Evolutionary conservation across 2,329 filamentous ascomycete genomes (phyloP).

Genomic region (Beauveria australis): DNA sequence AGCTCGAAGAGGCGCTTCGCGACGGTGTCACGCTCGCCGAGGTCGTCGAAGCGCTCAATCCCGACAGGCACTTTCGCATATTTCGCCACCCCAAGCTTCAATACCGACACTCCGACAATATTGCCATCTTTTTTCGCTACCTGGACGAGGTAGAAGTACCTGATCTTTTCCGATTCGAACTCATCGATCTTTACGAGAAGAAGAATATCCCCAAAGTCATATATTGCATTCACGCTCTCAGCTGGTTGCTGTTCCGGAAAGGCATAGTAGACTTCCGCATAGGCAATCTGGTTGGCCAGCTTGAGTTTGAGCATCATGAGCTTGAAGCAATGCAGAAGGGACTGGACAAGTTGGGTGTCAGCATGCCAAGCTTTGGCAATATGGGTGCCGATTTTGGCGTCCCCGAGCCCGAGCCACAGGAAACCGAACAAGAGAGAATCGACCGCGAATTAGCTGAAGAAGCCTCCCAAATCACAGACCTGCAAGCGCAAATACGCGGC

Average conservation of each 20-base stretch:
- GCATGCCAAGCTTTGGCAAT: conserved; percentile 95
- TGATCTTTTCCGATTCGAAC: conserved; percentile 91
- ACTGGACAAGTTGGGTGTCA: conserved; percentile 87
- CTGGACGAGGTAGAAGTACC: conserved; percentile 86
- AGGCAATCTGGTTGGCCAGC: conserved; percentile 89
- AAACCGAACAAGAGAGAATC: conserved; percentile 84
- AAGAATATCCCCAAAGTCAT: conserved; percentile 99
- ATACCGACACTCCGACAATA: conserved; percentile 95
- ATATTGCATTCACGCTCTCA: conserved; percentile 94
- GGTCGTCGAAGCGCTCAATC: conserved; percentile 81
- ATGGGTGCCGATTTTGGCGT: conserved; percentile 95
- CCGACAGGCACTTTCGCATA: conserved; percentile 67
- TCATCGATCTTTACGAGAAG: conserved; percentile 97
- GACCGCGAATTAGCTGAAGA: conserved; percentile 74
- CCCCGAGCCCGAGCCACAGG: conserved; percentile 65
- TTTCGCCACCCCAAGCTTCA: conserved; percentile 81
- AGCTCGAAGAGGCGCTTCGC: conserved; percentile 84
- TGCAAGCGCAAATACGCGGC: conserved; percentile 82
- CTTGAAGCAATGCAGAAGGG: conserved; percentile 95
- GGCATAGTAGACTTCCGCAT: conserved; percentile 94
- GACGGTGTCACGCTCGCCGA: conserved; percentile 93
- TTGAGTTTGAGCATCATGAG: conserved; percentile 97
- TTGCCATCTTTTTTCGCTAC: conserved; percentile 91
- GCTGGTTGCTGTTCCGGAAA: conserved; percentile 93
- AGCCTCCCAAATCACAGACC: conserved; percentile 61